Evolutionary conservation across 441 rosid genomes (phyloP), one percentile per base, ranked within the genome.

Genomic region (Hypseocharis bilobata): DNA sequence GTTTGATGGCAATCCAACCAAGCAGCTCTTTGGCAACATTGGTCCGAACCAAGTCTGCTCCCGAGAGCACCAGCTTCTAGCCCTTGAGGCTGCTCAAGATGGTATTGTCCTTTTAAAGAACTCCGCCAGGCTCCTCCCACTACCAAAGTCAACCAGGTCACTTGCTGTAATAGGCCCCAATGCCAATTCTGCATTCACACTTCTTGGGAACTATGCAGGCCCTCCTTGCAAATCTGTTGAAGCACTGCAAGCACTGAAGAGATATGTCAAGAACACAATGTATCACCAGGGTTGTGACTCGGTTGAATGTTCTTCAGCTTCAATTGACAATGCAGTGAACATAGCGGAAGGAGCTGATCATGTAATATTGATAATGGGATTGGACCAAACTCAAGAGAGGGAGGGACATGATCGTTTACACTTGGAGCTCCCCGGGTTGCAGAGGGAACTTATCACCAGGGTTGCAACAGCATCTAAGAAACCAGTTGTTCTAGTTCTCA

Each of bases 111-210:
- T 92, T 64, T 66, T 26, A 29, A 88, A 88, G 77, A 88, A 84
- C 79, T 27, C 80, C 20, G 56, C 38, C 1, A 70, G 69, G 16
- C 78, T 73, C 63, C 89, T 86, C 44, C 96, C 94, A 23, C 74
- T 84, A 42, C 68, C 80, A 49, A 83, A 78, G 65, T 72, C 72
- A 59, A 68, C 79, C 29, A 23, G 5, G 32, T 81, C 93, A 1
- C 81, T 89, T 17, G 91, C 88, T 0, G 86, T 88, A 0, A 81
- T 92, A 3, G 96, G 98, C 68, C 96, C 96, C 60, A 89, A 85
- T 70, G 96, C 89, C 4, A 6, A 85, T 63, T 66, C 67, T 0
- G 69, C 87, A 1, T 34, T 64, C 26, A 82, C 83, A 3, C 88
- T 91, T 14, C 78, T 91, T 2, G 74, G 74, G 30, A 71, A 71